Conservation (phyloP, 2,329 filamentous ascomycete genomes). For the Cyclaneusma minus region DNA sequence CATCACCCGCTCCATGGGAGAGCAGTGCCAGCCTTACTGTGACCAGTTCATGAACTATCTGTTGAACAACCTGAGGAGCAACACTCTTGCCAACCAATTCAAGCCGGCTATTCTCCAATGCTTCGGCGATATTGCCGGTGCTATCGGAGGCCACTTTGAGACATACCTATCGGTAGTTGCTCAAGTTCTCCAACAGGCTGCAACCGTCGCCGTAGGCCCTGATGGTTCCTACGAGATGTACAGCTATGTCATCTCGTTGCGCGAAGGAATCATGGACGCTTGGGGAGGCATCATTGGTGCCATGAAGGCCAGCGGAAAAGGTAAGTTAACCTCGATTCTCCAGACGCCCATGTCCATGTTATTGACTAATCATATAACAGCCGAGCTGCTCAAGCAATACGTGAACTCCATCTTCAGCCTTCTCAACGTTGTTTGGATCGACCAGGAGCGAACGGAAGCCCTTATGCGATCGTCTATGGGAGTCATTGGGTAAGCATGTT, state of each 20-base stretch:
- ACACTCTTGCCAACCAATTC: slow-evolving; percentile 83
- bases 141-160: slow-evolving; percentile 84
- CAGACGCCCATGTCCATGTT: not conserved
- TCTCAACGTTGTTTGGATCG: slow-evolving; percentile 63
- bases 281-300: slow-evolving; percentile 95
- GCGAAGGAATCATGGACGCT: slow-evolving; percentile 97
- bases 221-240: slow-evolving; percentile 90
- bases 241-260: slow-evolving; percentile 86
- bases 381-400: slow-evolving; percentile 57
- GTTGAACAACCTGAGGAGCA: slow-evolving; percentile 78
- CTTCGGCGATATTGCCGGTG: slow-evolving; percentile 93
- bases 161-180: slow-evolving; percentile 86
- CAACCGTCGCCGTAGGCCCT: slow-evolving; percentile 59
- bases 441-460: slow-evolving; percentile 79
- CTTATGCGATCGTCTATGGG: slow-evolving; percentile 92
- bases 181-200: slow-evolving; percentile 85
- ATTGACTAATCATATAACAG: slow-evolving; percentile 27
- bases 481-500: slow-evolving; percentile 80
- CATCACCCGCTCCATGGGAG: slow-evolving; percentile 80
- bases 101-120: slow-evolving; percentile 97
- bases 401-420: slow-evolving; percentile 78
- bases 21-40: slow-evolving; percentile 86
- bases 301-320: slow-evolving; percentile 71
- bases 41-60: slow-evolving; percentile 98
- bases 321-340: slow-evolving; percentile 27